Percentiles rank a stretch among this genome's conserved stretches.
phyloP scores from a whole-genome alignment of 176 grass and related monocot genomes.

The Pontederia paniculata region DNA sequence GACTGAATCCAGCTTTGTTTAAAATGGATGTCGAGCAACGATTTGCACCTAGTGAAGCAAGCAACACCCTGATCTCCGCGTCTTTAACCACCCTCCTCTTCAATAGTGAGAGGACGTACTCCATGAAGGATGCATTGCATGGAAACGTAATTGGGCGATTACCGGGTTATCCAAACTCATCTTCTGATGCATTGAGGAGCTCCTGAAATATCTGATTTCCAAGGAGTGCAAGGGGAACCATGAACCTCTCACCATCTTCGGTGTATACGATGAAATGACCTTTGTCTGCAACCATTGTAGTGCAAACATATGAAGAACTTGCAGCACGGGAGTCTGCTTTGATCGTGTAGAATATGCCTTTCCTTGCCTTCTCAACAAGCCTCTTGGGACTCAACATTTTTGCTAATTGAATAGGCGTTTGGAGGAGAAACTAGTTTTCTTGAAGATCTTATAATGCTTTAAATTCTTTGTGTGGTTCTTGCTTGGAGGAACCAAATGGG shows the following conservation, averaged over 20 bases:
- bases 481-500: no score
- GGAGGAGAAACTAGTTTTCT: no score
- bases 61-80: conserved; percentile 3
- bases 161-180: not conserved
- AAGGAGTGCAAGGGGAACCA: not conserved
- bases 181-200: not conserved
- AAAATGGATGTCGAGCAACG: not conserved
- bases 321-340: not conserved
- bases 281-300: not conserved
- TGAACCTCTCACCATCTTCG: not conserved
- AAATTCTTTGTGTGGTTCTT: not conserved
- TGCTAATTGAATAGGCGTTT: no score
- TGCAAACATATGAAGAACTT: not conserved
- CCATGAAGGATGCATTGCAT: conserved; percentile 1
- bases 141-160: not conserved
- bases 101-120: not conserved
- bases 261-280: conserved; percentile 7
- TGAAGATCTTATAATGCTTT: not conserved
- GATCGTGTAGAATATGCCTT: not conserved
- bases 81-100: not conserved
- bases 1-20: not conserved
- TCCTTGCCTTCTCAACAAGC: conserved; percentile 2
- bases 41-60: not conserved
- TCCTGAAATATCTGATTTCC: not conserved
- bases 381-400: conserved; percentile 13